Conservation (phyloP, 1,139 yeast species). For the Candida glucosophila region DNA sequence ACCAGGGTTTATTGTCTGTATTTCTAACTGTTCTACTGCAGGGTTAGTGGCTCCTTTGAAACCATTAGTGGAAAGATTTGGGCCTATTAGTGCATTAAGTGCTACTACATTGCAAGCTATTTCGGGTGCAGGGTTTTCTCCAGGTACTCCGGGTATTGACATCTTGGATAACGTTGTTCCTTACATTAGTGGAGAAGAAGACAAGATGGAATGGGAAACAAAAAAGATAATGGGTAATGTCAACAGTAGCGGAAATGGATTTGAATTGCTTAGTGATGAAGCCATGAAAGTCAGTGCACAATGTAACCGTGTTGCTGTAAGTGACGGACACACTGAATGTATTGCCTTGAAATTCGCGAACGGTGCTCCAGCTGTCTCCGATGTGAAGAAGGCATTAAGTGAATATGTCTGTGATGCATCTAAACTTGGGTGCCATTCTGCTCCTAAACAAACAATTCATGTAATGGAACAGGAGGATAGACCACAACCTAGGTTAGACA, state of each 20-base stretch:
- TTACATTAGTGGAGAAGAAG: constrained; percentile 94
- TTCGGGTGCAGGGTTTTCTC: constrained; percentile 97
- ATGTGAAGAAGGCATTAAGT: constrained; percentile 60
- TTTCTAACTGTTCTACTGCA: constrained; percentile 97
- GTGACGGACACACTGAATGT: constrained; percentile 97
- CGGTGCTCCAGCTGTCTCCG: constrained; percentile 78
- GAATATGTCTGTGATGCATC: constrained; percentile 83
- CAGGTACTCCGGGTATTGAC: constrained; percentile 95
- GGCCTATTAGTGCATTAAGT: constrained; percentile 80
- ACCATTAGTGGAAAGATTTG: constrained; percentile 81
- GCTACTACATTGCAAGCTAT: constrained; percentile 95
- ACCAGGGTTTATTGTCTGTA: constrained; percentile 85
- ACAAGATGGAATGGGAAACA: constrained; percentile 97
- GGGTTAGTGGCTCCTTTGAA: constrained; percentile 95
- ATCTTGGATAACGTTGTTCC: constrained; percentile 92
- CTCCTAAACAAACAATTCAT: constrained; percentile 87
- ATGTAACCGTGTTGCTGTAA: constrained; percentile 93
- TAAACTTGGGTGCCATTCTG: constrained; percentile 73
- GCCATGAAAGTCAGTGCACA: constrained; percentile 88
- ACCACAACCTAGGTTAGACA: constrained; percentile 97
- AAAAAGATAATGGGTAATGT: constrained; percentile 79
- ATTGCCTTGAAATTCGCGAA: constrained; percentile 77
- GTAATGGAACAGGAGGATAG: constrained; percentile 86
- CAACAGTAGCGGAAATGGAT: constrained; percentile 44
- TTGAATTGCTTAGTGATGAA: constrained; percentile 55